Evolutionary conservation across 2,329 filamentous ascomycete species (phyloP).

Genomic region (Zasmidium angulare): DNA sequence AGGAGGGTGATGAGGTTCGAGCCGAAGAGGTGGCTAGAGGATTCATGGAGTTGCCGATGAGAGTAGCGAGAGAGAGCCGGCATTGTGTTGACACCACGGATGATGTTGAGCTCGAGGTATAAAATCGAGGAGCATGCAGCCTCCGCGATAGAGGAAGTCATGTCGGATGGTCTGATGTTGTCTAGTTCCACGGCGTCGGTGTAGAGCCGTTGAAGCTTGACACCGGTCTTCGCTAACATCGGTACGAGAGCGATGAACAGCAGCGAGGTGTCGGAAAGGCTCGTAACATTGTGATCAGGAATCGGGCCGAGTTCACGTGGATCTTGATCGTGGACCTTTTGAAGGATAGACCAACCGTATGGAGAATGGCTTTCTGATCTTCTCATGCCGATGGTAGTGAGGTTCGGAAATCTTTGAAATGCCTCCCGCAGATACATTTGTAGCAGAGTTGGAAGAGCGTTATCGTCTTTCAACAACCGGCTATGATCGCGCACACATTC

Average conservation of each 20-base stretch:
- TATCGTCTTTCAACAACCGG: conserved; percentile 13
- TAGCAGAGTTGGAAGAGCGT: conserved; percentile 3
- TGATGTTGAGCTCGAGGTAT: conserved; percentile 33
- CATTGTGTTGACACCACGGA: no score
- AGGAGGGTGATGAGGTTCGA: conserved; percentile 24
- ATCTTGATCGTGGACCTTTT: conserved; percentile 28
- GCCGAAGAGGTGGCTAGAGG: conserved; percentile 12
- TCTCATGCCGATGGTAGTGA: conserved; percentile 34
- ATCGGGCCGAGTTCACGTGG: conserved; percentile 28
- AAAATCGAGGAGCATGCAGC: conserved; percentile 25
- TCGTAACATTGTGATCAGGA: conserved; percentile 12
- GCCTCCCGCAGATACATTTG: conserved; percentile 15
- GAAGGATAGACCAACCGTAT: conserved; percentile 29
- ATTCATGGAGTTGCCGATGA: neutral
- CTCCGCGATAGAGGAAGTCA: conserved; percentile 17
- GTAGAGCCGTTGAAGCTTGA: conserved; percentile 30
- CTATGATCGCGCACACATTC: conserved; percentile 25
- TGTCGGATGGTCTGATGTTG: conserved; percentile 20
- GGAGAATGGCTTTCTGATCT: conserved; percentile 30
- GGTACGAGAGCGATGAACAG: conserved; percentile 29
- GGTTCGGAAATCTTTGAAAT: conserved; percentile 27
- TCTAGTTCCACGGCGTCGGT: conserved; percentile 35
- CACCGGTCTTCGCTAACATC: conserved; percentile 17
- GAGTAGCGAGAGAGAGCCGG: no score
- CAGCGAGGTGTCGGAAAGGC: conserved; percentile 26